Percentiles rank a stretch among this genome's conserved stretches.
Conservation (phyloP, 129 eudicot species). For the Helianthus annuus region DNA sequence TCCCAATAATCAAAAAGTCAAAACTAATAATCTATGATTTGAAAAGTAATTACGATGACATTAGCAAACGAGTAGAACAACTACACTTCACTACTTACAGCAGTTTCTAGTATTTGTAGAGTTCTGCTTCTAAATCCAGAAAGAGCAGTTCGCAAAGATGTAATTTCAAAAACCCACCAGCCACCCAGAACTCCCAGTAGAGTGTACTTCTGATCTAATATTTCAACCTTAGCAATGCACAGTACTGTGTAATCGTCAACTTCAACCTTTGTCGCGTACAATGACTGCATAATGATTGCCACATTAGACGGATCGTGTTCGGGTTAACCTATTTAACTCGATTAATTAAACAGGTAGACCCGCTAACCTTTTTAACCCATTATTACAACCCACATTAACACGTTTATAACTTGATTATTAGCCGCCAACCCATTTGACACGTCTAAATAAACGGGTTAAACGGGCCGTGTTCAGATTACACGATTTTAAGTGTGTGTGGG, state of each 20-base stretch:
- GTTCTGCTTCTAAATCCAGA: conserved; percentile 30
- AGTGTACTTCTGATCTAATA: conserved; percentile 47
- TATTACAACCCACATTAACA: no score
- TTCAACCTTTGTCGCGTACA: conserved; percentile 54
- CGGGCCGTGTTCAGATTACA: no score
- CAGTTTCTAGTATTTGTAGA: conserved; percentile 33
- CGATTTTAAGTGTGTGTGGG: no score
- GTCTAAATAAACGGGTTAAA: no score
- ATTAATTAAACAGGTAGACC: no score
- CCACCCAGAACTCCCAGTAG: conserved; percentile 65
- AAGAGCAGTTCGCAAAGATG: conserved; percentile 34
- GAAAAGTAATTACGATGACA: neutral
- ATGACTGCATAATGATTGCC: conserved; percentile 42
- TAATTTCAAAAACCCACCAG: conserved; percentile 65
- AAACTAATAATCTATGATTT: neutral
- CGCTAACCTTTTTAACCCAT: no score
- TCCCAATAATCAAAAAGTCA: neutral
- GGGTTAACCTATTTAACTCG: no score
- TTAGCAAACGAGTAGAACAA: neutral
- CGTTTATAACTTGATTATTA: no score
- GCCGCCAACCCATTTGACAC: no score
- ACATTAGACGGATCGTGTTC: neutral
- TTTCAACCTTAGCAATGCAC: conserved; percentile 53
- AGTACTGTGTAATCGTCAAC: conserved; percentile 58
- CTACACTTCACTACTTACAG: conserved; percentile 31